Evolutionary conservation across 2,329 filamentous ascomycete species (phyloP).

Genomic region (Penicillium decumbens): DNA sequence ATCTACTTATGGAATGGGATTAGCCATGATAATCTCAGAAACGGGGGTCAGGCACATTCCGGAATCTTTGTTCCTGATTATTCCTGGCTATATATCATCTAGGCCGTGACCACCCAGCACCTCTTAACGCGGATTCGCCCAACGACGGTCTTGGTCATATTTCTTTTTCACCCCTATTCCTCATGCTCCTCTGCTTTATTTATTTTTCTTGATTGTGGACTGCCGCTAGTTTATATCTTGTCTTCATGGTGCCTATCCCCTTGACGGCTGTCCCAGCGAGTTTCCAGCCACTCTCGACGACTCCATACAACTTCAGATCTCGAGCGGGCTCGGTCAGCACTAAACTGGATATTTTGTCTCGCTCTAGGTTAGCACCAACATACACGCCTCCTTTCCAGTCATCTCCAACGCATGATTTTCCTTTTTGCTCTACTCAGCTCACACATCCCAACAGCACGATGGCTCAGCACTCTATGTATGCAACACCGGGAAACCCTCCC

Average conservation of each 20-base stretch:
- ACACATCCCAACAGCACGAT: slow-evolving; percentile 25
- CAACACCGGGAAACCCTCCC: slow-evolving; percentile 25
- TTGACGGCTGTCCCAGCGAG: slow-evolving; percentile 28
- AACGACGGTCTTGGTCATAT: not conserved
- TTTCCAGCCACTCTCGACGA: slow-evolving; percentile 30
- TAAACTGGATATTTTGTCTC: slow-evolving; percentile 32
- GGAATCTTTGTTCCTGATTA: slow-evolving; percentile 7
- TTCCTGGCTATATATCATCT: slow-evolving; percentile 14
- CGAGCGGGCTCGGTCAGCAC: slow-evolving; percentile 29
- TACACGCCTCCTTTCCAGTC: slow-evolving; percentile 6
- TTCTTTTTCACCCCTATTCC: not conserved
- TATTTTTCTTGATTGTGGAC: slow-evolving; percentile 1
- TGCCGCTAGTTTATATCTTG: slow-evolving; percentile 7
- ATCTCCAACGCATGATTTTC: not conserved
- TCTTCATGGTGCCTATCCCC: slow-evolving; percentile 32
- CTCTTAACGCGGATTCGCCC: slow-evolving; percentile 8
- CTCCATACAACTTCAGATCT: slow-evolving; percentile 27
- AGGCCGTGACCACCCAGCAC: slow-evolving; percentile 9
- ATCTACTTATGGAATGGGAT: slow-evolving; percentile 18
- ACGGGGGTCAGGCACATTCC: slow-evolving; percentile 21
- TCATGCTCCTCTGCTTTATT: not conserved
- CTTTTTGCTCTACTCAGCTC: slow-evolving; percentile 15
- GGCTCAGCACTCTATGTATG: slow-evolving; percentile 31
- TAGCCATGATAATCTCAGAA: slow-evolving; percentile 11
- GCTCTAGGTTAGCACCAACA: slow-evolving; percentile 33